Evolutionary conservation across 2,329 filamentous ascomycete genomes (phyloP), one percentile per base, ranked within the genome.

Genomic region (Monilinia vaccinii-corymbosi): DNA sequence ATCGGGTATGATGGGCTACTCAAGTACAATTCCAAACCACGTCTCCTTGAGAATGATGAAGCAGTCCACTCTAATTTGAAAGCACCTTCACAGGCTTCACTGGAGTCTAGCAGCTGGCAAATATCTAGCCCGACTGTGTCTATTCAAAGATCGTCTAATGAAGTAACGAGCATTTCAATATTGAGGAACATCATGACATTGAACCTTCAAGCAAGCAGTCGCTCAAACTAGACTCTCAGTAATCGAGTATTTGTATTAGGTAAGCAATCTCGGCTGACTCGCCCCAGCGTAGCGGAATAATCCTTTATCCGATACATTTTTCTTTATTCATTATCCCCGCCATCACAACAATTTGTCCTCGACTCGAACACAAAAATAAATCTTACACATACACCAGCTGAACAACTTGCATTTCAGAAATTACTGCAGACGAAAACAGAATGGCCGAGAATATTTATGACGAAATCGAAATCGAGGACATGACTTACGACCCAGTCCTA

Each of bases 391-490:
- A n/a, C n/a, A 28, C 25, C 9, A 6, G 9, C 18, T 18, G 25
- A 21, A 42, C 36, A 18, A 16, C 4, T 51, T 32, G 13, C 9
- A 4, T n/a, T 36, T 14, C 7, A 7, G n/a, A 52, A 1, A 31
- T 38, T 14, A 23, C 6, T 21, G 10, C 21, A 47, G 4, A 44
- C 11, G 6, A 21, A 16, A 34, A 18, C 36, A 53, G 18, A 14
- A 59, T 59, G 57, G 49, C 57, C 9, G 57, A 86, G 71, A 82
- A 87, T 65, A 89, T 96, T 73, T 97, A 97, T 79, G 93, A 97
- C 71, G 93, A 97, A 75, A 93, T 97, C 75, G 93, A 97, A 74
- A 97, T 97, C 77, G 93, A 97, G 75, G 94, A 99, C 76, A 96
- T 97, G 91, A 94, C 89, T 70, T 97, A 84, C 73, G 91, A 97